Conservation (phyloP, 2,329 filamentous ascomycete species). For the Pyricularia pennisetigena region DNA sequence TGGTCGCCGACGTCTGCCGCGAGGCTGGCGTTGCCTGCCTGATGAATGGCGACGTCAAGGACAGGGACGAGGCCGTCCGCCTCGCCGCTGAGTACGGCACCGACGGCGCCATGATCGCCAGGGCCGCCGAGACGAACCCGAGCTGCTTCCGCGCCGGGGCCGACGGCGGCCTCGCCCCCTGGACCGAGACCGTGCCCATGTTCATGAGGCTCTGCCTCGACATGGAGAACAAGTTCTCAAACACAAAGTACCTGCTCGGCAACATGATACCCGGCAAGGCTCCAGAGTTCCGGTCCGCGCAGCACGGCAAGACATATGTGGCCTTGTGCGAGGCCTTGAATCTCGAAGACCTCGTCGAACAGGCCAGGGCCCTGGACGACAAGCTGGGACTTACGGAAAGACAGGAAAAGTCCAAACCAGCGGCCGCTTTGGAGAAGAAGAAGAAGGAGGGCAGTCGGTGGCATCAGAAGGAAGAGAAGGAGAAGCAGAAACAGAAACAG, state of each 20-base stretch:
- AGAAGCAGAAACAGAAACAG: constrained; percentile 20
- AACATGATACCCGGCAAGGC: constrained; percentile 81
- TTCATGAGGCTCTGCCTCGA: constrained; percentile 67
- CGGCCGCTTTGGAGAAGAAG: constrained; percentile 17
- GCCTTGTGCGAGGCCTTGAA: constrained; percentile 58
- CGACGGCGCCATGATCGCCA: constrained; percentile 96
- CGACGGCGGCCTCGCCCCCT: constrained; percentile 61
- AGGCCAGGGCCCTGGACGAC: constrained; percentile 57
- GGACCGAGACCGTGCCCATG: constrained; percentile 66
- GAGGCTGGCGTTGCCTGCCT: constrained; percentile 83
- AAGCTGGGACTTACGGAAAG: constrained; percentile 38
- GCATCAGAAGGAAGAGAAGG: constrained; percentile 19
- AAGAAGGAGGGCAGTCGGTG: not conserved
- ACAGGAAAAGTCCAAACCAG: constrained; percentile 31
- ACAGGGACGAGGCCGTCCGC: constrained; percentile 58
- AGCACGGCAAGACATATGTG: constrained; percentile 58
- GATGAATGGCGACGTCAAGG: constrained; percentile 88
- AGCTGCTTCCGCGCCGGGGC: constrained; percentile 68
- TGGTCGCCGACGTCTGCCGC: constrained; percentile 73
- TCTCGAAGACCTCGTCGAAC: constrained; percentile 47
- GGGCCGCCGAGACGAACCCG: constrained; percentile 81
- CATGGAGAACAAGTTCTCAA: constrained; percentile 78
- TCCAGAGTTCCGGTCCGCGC: constrained; percentile 50
- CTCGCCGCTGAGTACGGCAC: constrained; percentile 73
- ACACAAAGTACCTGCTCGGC: constrained; percentile 83